phyloP scores from a whole-genome alignment of 2,329 filamentous ascomycete genomes.

The Botrytis deweyae region DNA sequence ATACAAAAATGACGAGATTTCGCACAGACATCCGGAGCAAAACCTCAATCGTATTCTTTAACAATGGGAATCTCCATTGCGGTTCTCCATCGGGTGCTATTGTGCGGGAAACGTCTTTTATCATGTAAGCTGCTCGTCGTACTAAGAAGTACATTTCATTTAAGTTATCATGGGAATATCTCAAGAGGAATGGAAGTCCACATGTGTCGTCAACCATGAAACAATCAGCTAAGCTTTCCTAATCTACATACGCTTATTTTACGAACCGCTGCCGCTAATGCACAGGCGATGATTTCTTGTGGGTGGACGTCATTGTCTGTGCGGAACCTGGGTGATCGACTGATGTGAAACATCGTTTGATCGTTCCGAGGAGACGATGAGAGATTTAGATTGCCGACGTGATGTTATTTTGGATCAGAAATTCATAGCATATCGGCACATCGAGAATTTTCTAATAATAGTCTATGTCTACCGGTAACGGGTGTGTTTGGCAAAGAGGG shows the following conservation, averaged over 20 bases:
- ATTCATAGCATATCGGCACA: neutral
- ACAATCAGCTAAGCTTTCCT: neutral
- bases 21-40: neutral
- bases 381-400: neutral
- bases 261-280: neutral
- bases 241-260: neutral
- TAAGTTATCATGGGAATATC: neutral
- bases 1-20: neutral
- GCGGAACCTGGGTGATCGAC: neutral
- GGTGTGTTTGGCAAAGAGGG: neutral
- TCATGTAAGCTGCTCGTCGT: neutral
- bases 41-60: neutral
- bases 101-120: too few species aligned
- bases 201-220: neutral
- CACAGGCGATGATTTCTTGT: neutral
- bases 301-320: neutral
- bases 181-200: neutral
- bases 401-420: neutral
- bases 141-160: neutral
- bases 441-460: neutral
- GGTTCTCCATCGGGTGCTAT: neutral
- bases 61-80: neutral
- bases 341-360: neutral
- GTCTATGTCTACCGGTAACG: neutral
- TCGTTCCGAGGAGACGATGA: neutral